Conservation (phyloP, 495 filamentous ascomycete genomes). For the Penicillium ochrochloron region DNA sequence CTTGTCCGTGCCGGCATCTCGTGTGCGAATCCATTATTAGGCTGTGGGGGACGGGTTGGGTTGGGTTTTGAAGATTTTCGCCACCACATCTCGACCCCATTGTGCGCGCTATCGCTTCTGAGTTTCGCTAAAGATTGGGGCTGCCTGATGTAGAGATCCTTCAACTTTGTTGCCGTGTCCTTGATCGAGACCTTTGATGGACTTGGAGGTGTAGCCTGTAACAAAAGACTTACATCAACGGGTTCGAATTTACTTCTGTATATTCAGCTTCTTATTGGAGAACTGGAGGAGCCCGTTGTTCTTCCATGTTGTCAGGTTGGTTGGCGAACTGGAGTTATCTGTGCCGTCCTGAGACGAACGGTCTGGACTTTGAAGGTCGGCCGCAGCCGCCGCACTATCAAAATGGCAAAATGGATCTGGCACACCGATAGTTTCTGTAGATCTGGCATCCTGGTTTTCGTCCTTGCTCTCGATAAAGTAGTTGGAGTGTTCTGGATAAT, state of each 20-base stretch:
- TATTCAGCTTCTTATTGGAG: too few species aligned
- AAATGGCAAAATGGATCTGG: background rate
- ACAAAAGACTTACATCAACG: background rate
- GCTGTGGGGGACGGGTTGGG: background rate
- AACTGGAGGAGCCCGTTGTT: background rate
- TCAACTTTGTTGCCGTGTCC: slow-evolving; percentile 15
- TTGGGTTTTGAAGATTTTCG: slow-evolving; percentile 1
- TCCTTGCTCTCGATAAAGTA: too few species aligned
- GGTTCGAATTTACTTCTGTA: background rate
- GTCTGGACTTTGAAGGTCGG: background rate
- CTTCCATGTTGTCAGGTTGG: background rate
- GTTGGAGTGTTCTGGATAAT: background rate
- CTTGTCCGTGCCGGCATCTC: background rate
- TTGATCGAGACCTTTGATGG: background rate
- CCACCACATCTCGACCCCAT: slow-evolving; percentile 16
- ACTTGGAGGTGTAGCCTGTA: background rate
- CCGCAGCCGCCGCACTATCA: background rate
- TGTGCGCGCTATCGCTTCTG: slow-evolving; percentile 36
- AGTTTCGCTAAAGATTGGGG: slow-evolving; percentile 35
- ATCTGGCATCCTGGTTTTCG: background rate
- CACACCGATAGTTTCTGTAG: slow-evolving; percentile 7
- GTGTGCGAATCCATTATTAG: background rate
- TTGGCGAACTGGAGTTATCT: background rate
- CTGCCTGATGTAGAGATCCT: slow-evolving; percentile 20
- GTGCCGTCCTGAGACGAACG: slow-evolving; percentile 1